phyloP scores from a whole-genome alignment of 2,329 filamentous ascomycete genomes.

The Penicillium palitans region DNA sequence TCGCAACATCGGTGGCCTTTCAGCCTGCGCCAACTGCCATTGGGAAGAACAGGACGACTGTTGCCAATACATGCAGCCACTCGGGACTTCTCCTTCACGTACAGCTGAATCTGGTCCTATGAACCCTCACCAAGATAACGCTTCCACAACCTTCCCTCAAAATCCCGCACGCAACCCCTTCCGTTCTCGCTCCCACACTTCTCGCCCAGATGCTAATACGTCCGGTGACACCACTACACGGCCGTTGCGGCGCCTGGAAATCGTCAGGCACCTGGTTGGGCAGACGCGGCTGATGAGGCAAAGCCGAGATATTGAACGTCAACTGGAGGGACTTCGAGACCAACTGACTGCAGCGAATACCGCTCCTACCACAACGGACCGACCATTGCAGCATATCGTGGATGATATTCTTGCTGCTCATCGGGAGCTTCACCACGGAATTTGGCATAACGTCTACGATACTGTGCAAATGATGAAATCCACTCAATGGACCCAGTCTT shows the following conservation, averaged over 20 bases:
- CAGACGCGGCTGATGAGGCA: no score
- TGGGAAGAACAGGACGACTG: background rate
- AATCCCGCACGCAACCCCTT: background rate
- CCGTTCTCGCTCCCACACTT: background rate
- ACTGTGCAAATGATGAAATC: background rate
- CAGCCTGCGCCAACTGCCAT: background rate
- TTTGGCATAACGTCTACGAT: background rate
- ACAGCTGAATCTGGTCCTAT: background rate
- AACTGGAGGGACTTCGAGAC: background rate
- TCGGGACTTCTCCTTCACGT: background rate
- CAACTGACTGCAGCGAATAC: background rate
- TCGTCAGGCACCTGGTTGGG: no score
- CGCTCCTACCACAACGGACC: background rate
- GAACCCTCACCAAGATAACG: background rate
- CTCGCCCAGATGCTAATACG: no score
- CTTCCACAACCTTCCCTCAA: background rate
- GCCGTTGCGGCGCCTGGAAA: no score
- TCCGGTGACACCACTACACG: no score
- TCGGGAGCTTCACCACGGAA: background rate
- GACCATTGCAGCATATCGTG: background rate
- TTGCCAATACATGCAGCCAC: background rate
- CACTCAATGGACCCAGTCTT: background rate
- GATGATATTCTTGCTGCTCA: background rate
- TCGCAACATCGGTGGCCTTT: background rate
- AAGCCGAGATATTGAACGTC: background rate